phyloP scores from a whole-genome alignment of 768 basidiomycete genomes.

The Favolaschia claudopus region DNA sequence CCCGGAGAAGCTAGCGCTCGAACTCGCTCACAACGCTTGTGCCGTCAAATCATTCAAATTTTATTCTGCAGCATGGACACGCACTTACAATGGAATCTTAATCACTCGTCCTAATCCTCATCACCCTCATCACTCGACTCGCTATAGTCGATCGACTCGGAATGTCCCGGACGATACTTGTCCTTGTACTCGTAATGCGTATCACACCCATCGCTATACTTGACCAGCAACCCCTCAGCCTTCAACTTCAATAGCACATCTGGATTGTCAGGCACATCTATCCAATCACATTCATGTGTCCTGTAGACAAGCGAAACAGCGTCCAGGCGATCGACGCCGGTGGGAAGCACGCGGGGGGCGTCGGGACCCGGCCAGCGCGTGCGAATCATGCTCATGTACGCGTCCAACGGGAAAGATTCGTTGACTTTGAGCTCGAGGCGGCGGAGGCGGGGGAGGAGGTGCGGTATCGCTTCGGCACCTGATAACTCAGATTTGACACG shows the following conservation, averaged over 20 bases:
- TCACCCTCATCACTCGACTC: no score
- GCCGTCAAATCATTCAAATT: no score
- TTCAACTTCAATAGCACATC: not conserved
- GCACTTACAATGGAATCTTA: no score
- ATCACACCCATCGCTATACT: not conserved
- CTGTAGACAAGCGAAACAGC: not conserved
- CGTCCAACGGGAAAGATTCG: not conserved
- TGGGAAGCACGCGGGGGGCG: not conserved
- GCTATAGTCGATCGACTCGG: no score
- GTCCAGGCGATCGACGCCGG: not conserved
- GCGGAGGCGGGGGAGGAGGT: not conserved
- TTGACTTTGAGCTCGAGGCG: not conserved
- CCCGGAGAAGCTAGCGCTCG: no score
- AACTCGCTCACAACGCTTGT: no score
- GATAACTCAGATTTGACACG: no score
- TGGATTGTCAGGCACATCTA: not conserved
- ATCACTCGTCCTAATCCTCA: no score
- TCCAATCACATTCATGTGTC: not conserved
- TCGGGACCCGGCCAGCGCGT: not conserved
- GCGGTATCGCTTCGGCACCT: not conserved
- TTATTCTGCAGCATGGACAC: no score
- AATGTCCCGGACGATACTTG: no score
- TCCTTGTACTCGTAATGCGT: no score
- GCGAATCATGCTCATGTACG: conserved; percentile 2
- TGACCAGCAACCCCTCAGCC: not conserved